A percentile compares a stretch with the other conserved stretches of the same genome.
phyloP scores from a whole-genome alignment of 2,329 filamentous ascomycete genomes.

The Fusarium foetens region DNA sequence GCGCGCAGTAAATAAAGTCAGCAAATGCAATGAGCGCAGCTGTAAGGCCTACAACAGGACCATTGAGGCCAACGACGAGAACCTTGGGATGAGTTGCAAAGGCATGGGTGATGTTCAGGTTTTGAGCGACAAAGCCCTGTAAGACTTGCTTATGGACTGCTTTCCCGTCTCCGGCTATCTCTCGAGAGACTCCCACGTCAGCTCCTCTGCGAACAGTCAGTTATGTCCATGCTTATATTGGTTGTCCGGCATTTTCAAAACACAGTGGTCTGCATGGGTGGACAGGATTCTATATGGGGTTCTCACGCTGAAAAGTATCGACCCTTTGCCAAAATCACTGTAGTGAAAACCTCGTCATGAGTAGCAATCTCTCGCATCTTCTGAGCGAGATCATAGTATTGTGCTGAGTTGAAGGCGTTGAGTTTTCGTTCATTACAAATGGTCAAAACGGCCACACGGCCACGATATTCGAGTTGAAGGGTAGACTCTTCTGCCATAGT shows the following conservation, averaged over 20 bases:
- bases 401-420: constrained; percentile 77
- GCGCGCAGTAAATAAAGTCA: constrained; percentile 91
- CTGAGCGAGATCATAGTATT: constrained; percentile 82
- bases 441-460: constrained; percentile 75
- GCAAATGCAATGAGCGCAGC: constrained; percentile 85
- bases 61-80: constrained; percentile 90
- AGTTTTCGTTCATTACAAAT: constrained; percentile 88
- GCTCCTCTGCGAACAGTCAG: constrained; percentile 70
- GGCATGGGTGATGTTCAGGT: constrained; percentile 87
- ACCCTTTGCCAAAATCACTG: constrained; percentile 85
- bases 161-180: constrained; percentile 50
- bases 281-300: neutral
- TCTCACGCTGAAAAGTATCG: constrained; percentile 86
- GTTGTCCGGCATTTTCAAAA: neutral
- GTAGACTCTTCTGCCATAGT: constrained; percentile 41
- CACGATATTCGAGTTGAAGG: constrained; percentile 54
- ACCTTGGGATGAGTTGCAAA: constrained; percentile 97
- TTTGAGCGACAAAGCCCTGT: constrained; percentile 79
- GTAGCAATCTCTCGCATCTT: constrained; percentile 80
- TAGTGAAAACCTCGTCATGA: constrained; percentile 84
- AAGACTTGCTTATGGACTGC: constrained; percentile 67
- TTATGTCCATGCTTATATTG: neutral
- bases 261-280: neutral
- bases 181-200: constrained; percentile 71
- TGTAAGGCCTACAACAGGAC: constrained; percentile 87